Base-by-base conservation (phyloP, 768 basidiomycete genomes). In the Pisolithus sp. region DNA sequence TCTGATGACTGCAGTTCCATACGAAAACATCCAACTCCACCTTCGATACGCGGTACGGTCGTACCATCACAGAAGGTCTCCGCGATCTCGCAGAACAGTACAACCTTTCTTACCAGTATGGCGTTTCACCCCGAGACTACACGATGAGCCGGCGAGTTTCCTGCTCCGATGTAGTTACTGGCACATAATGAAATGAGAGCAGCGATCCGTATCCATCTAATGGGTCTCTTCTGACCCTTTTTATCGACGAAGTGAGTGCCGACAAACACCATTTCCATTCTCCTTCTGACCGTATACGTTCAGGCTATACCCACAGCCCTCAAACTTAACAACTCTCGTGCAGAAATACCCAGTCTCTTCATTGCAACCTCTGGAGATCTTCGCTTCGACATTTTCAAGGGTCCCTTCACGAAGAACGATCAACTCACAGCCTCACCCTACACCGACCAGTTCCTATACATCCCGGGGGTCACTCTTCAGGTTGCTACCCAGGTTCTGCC, bases 381-480 rank as follows among this genome's bases (percentile, higher is more conserved):
- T 60, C 79, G 85, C 48, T 85, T 82, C 65, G 79, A 86, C 58
- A 66, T 86, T 42, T 82, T 78, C 59, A 63, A 73, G 0, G 86
- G 86, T 3, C 59, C 79, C 7, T 89, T 89, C 71, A 83, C 82
- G 28, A 78, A 79, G 62, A 85, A 89, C 64, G 86, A 89, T 66
- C 83, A 87, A 60, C 73, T 87, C 43, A 83, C 84, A 1, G 76
- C 79, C 2, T 83, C 81, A 10, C 86, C 88, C 2, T 90, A 87
- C 63, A 61, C 68, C 1, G 79, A 87, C 58, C 50, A 68, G 4
- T 83, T 85, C 72, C 59, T 77, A 42, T 86, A 71, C 66, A 73
- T 87, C 51, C 66, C 80, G 3, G 65, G 75, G 48, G 71, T 88
- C 21, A 64, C 79, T 0, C 65, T 77, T 18, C 59, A 64, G 17